Conservation (phyloP, 2,329 filamentous ascomycete genomes). For the Amesomyces nigricolor region DNA sequence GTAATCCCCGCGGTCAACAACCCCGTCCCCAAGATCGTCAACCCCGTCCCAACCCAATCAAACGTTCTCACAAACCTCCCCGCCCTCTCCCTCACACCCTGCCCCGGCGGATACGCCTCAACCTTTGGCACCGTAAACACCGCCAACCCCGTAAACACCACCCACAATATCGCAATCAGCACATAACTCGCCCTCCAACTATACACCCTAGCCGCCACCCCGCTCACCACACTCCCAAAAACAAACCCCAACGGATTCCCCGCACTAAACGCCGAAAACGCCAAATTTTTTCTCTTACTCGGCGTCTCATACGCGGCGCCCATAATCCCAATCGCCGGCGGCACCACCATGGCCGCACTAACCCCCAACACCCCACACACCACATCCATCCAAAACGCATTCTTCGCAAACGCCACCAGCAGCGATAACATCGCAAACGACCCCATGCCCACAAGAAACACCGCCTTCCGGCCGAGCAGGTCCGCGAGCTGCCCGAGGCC, state of each 20-base stretch:
- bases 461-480: slow-evolving; percentile 55
- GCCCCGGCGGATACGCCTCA: slow-evolving; percentile 38
- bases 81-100: slow-evolving; percentile 35
- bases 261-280: slow-evolving; percentile 54
- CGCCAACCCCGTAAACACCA: slow-evolving; percentile 51
- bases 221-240: slow-evolving; percentile 51
- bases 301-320: slow-evolving; percentile 59
- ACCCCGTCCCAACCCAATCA: slow-evolving; percentile 54
- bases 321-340: slow-evolving; percentile 58
- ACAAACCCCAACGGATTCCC: slow-evolving; percentile 39
- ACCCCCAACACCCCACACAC: slow-evolving; percentile 60
- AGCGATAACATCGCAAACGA: slow-evolving; percentile 53
- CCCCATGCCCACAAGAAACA: slow-evolving; percentile 56
- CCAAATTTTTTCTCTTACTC: slow-evolving; percentile 56
- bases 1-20: slow-evolving; percentile 58
- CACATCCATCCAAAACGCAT: slow-evolving; percentile 54
- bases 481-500: slow-evolving; percentile 62
- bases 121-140: slow-evolving; percentile 56
- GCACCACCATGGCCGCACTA: slow-evolving; percentile 57
- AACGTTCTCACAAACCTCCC: slow-evolving; percentile 46
- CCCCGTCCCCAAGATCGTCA: slow-evolving; percentile 60
- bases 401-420: slow-evolving; percentile 54
- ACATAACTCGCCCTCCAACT: slow-evolving; percentile 61
- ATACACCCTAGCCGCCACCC: slow-evolving; percentile 54
- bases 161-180: slow-evolving; percentile 58